Evolutionary conservation across 2,329 filamentous ascomycete genomes (phyloP), one percentile per base, ranked within the genome.

Genomic region (Clonostachys byssicola): DNA sequence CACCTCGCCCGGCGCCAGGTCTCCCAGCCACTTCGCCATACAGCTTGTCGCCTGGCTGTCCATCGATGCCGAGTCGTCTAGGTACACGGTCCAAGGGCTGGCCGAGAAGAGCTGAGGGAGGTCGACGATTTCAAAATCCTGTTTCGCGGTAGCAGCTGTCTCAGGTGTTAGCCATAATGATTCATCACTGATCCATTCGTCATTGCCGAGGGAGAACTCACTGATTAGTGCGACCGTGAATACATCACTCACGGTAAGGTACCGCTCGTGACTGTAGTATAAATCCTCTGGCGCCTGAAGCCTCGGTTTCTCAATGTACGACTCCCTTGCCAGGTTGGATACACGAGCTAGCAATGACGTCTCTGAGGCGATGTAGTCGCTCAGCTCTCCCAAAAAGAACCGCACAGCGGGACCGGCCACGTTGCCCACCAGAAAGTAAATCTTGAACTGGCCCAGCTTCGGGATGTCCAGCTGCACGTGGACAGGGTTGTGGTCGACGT

Each of bases 391-490:
- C 20, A 90, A 69, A 63, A 88, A 88, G 1, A 69, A 66, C 46
- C 68, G 69, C 5, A 76, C 20, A 6, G 34, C 35, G 6, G 43
- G 12, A 74, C 34, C 73, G 62, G 47, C 74, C 70, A 89, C 71
- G 56, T 88, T 75, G 57, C 79, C 81, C 51, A 82, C 78, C 50
- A 92, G 77, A 50, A 91, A 75, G 62, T 88, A 90, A 42, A 90
- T 78, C 43, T 85, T 78, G 70, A 91, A 92, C 58, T 92, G 88
- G 23, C 87, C 84, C 6, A 91, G 71, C 64, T 89, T 79, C 2
- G 88, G 88, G 41, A 91, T 88, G 57, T 91, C 88, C 6, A 89
- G 79, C 60, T 92, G 86, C 30, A 91, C 70, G 55, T 91, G 84
- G 40, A 92, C 81, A 0, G 87, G 87, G 56, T 91, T 92, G 5